Conservation (phyloP, 208 protist species). For the Histomonas meleagridis region DNA sequence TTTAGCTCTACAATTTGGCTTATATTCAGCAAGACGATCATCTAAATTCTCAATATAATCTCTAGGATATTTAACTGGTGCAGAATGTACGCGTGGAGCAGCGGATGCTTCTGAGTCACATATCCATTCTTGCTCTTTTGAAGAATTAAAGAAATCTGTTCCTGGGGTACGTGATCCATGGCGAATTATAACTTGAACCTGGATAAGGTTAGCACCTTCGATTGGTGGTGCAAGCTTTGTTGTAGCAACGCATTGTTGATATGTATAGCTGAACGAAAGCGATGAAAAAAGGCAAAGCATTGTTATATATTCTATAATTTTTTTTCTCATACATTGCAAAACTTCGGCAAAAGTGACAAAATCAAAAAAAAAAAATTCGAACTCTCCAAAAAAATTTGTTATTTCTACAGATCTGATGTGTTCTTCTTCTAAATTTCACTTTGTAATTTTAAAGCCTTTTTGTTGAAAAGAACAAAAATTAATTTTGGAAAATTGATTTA, state of each 20-base stretch:
- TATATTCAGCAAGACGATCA: neutral
- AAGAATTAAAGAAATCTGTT: neutral
- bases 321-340: too few species aligned
- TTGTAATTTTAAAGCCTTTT: too few species aligned
- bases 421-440: too few species aligned
- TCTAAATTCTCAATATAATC: constrained; percentile 8
- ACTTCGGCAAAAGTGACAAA: too few species aligned
- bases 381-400: too few species aligned
- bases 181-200: neutral
- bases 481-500: too few species aligned
- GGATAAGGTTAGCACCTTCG: neutral
- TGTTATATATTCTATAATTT: too few species aligned
- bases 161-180: neutral
- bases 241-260: neutral
- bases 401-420: too few species aligned
- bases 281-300: too few species aligned
- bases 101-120: neutral
- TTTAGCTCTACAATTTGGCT: neutral
- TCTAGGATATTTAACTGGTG: neutral
- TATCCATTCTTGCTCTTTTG: neutral
- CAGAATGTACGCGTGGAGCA: neutral
- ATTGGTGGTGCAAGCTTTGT: neutral
- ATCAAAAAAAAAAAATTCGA: too few species aligned
- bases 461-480: too few species aligned
- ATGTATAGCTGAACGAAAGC: too few species aligned